Base-by-base conservation (phyloP, 805 yeast genomes). In the Scheffersomyces lignosus region DNA sequence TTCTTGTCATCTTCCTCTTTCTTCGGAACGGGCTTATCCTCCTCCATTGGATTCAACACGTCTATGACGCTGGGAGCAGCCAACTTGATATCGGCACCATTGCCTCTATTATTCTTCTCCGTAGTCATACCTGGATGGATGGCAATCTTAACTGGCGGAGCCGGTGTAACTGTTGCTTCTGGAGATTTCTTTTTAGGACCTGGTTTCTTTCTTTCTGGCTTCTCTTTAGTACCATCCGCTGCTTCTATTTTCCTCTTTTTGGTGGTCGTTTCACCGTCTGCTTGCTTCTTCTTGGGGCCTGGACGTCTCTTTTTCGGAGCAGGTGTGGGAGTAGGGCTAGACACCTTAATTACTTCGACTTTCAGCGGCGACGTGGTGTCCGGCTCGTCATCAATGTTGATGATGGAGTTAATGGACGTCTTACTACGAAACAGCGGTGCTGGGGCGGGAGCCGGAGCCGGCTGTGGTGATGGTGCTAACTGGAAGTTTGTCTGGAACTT, bases 351-450 rank as follows among this genome's bases (percentile, higher is more conserved):
- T 6, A 23, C 15, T 4, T 22, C 18, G n/a, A 32, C 27, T 24
- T 34, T 38, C 34, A 20, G 24, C 10, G 24, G 24, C n/a, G n/a
- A n/a, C n/a, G n/a, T n/a, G 9, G 7, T 7, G 9, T 20, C 24
- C 10, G 31, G 36, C 31, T 48, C 61, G 25, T 59, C 64, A 27
- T 68, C 73, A 9, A 50, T 38, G 45, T 69, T 69, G 37, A 69
- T 67, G 28, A 69, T 60, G 10, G 71, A 62, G 35, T 58, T 63
- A 18, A 69, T 69, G 5, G 71, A 64, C 1, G 73, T 57, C 34
- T 56, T 64, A 48, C 58, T 62, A n/a, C 30, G 26, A 10, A 31
- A 30, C 16, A 31, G 33, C 15, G 34, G 27, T 9, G 43, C 29
- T 18, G 37, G 28, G 15, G 40, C 43, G 2, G 40, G 27, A n/a